phyloP scores from a whole-genome alignment of 257 asterid genomes.

The Gentiana macrophylla region DNA sequence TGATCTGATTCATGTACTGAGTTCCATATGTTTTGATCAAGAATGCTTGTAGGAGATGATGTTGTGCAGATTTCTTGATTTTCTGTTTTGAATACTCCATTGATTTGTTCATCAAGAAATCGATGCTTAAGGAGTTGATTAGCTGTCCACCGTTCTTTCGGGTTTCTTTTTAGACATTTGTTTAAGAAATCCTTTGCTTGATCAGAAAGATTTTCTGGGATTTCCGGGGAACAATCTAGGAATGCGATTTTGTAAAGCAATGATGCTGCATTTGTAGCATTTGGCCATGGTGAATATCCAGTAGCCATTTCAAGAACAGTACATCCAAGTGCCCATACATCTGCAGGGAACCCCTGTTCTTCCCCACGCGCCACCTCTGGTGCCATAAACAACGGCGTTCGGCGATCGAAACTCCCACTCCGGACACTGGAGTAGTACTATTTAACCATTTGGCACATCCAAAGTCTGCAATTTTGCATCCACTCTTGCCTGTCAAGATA shows the following conservation, averaged over 20 bases:
- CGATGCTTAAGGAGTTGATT: constrained; percentile 48
- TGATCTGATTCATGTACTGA: constrained; percentile 33
- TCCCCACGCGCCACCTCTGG: constrained; percentile 74
- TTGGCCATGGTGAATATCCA: constrained; percentile 58
- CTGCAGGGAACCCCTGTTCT: constrained; percentile 58
- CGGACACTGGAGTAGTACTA: background rate
- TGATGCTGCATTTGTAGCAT: constrained; percentile 17
- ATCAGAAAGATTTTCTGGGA: constrained; percentile 47
- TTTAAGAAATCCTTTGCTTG: constrained; percentile 52
- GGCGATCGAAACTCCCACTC: background rate
- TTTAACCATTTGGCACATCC: constrained; percentile 49
- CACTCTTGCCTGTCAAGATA: constrained; percentile 28
- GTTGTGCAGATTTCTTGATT: constrained; percentile 5
- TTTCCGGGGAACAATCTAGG: constrained; percentile 43
- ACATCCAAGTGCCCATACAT: constrained; percentile 81
- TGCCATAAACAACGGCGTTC: constrained; percentile 77
- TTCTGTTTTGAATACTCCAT: background rate
- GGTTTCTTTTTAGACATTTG: constrained; percentile 47
- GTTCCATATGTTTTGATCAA: constrained; percentile 62
- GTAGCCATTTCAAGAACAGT: constrained; percentile 69
- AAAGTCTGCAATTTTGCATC: constrained; percentile 52
- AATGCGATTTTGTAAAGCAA: constrained; percentile 44
- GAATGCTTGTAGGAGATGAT: constrained; percentile 20
- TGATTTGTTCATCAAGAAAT: constrained; percentile 24
- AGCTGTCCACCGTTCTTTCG: constrained; percentile 56